Evolutionary conservation across 2,329 filamentous ascomycete species (phyloP), one percentile per base, ranked within the genome.

Genomic region (Chrysoporthe puriensis): DNA sequence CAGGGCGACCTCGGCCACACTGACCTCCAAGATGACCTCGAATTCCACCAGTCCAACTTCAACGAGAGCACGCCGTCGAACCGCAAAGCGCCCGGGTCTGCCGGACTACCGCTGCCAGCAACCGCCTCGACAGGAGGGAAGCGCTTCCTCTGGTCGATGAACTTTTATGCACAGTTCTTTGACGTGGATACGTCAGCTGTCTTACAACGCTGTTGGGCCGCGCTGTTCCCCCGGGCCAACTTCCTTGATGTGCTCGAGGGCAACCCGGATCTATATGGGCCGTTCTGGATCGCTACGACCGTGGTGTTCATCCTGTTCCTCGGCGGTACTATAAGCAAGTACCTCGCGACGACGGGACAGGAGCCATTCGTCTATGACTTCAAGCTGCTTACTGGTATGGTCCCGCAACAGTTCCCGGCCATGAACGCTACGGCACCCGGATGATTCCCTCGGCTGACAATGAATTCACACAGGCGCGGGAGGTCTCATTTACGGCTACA

Each of bases 251-350:
- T 98, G 46, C 86, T 99, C 40, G 96, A 99, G 77, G 96, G 96
- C 26, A 98, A 98, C 78, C 93, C 96, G 1, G 96, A 99, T 76
- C 83, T 99, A 44, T 99, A 99, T 83, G 95, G 95, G 0, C 96
- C 96, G 1, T 94, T 98, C 77, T 99, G 96, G 96, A 98, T 99
- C 81, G 96, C 96, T 11, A 98, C 96, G 0, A 98, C 96, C 0
- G 96, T 99, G 11, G 91, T 99, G 14, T 87, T 99, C 71, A 98
- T 99, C 69, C 82, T 99, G 43, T 99, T 99, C 80, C 79, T 99
- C 57, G 96, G 95, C 0, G 96, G 96, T 14, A 98, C 96, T 0
- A 97, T 99, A 72, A 96, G 91, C 76, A 91, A 96, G 79, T 98
- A 97, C 79, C 82, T 97, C 62, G 88, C 91, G 36, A 85, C 85